These are phyloP conservation scores for Chamaecrista fasciculata DNA, from an alignment of 306 rosid genomes.

Conservation along the genomic window DNA sequence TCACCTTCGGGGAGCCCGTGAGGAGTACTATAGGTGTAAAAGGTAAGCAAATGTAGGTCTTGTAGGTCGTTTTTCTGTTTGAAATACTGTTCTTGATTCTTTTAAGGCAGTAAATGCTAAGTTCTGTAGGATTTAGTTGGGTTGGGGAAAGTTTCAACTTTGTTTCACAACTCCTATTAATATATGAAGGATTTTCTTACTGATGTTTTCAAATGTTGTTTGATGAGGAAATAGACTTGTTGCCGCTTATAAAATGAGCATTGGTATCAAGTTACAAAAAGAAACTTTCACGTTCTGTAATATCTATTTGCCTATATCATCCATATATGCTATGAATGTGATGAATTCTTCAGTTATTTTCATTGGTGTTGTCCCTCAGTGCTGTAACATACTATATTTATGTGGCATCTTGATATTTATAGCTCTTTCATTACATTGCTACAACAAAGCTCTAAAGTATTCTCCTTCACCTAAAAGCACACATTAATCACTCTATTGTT, in stretches of 20 bases:
- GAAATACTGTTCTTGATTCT: slow-evolving; percentile 15
- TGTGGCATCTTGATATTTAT: slow-evolving; percentile 1
- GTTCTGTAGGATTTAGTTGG: slow-evolving; percentile 27
- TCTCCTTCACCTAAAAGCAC: slow-evolving; percentile 13
- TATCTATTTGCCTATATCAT: background rate
- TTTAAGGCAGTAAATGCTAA: slow-evolving; percentile 1
- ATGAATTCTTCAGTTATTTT: slow-evolving; percentile 15
- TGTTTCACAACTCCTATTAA: slow-evolving; percentile 17
- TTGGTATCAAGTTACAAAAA: slow-evolving; percentile 11
- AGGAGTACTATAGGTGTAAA: slow-evolving; percentile 88
- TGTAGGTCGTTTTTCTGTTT: slow-evolving; percentile 23
- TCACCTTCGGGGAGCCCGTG: slow-evolving; percentile 89
- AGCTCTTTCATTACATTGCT: slow-evolving; percentile 5
- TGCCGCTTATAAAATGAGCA: slow-evolving; percentile 13
- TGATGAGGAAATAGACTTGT: background rate
- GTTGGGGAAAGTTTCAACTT: background rate
- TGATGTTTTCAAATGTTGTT: slow-evolving; percentile 1
- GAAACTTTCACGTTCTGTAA: background rate
- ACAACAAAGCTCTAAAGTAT: slow-evolving; percentile 4
- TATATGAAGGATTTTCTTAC: background rate
- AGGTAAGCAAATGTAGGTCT: slow-evolving; percentile 52
- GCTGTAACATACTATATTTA: background rate
- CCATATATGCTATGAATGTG: background rate
- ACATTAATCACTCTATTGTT: slow-evolving; percentile 27
- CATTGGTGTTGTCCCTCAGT: slow-evolving; percentile 8